Base-by-base conservation (phyloP, 176 grass and related monocot genomes). In the Urochloa ruziziensis region DNA sequence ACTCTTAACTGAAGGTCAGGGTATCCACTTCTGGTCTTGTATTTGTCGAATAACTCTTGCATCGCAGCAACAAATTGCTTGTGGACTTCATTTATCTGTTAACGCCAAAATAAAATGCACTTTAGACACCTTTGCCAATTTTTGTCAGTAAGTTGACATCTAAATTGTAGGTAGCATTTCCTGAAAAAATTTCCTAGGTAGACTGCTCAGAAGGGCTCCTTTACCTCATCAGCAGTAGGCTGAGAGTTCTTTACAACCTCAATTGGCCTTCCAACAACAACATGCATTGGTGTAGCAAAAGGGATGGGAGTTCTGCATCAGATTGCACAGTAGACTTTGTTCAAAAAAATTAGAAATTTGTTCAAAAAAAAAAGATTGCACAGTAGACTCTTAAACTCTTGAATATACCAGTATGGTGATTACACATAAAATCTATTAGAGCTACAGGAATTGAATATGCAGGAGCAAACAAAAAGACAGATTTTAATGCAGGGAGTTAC, bases 71-170 rank as follows among this genome's bases (percentile, higher is more conserved):
- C 34, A 18, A 95, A 98, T 54, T 84, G 85, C 34, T 59, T 79
- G 82, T 98, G 96, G 18, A 90, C 87, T 82, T 95, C 85, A 25
- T 95, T 95, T 86, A 95, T 87, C 93, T 95, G 80, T 37, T 24
- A 69, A 60, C 19, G 70, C 57, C 75, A 89, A n/a, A 12, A 27
- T 69, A 90, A 18, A 64, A 23, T 21, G 12, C 13, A 53, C 30
- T 54, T 88, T 46, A 77, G 21, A 33, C 47, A 39, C 61, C 19
- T 11, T 12, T 17, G 0, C 7, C 32, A 49, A 5, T 39, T 29
- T 1, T 4, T 10, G 15, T 23, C 8, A 13, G 46, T 18, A 78
- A 51, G 7, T 67, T 39, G 0, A 3, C 19, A 37, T 39, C 1
- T 53, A 52, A 51, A 34, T 35, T 34, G 8, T 35, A 27, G 9